Evolutionary conservation across 305 asterid species (phyloP).

Genomic region (Fraxinus paxiana): DNA sequence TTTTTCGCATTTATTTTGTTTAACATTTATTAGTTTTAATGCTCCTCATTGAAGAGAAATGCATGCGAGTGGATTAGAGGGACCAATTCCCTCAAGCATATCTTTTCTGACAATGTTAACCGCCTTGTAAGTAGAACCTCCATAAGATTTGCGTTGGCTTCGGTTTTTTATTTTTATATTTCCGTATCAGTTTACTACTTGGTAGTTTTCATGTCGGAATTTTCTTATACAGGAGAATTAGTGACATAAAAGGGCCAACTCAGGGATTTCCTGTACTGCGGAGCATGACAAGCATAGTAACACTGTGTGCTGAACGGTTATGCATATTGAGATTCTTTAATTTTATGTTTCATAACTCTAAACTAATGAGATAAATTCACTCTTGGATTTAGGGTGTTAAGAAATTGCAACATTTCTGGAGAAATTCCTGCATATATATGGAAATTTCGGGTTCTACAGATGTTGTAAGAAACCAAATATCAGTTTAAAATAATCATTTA

Average conservation of each 20-base stretch:
- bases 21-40: conserved; percentile 21
- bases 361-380: conserved; percentile 22
- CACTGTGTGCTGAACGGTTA: conserved; percentile 48
- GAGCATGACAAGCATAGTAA: conserved; percentile 45
- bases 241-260: conserved; percentile 63
- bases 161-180: background rate
- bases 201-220: conserved; percentile 18
- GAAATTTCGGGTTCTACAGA: conserved; percentile 48
- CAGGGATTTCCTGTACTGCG: conserved; percentile 66
- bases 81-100: conserved; percentile 74
- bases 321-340: conserved; percentile 11
- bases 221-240: conserved; percentile 65
- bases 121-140: conserved; percentile 56
- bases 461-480: conserved; percentile 55
- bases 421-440: conserved; percentile 71
- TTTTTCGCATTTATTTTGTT: conserved; percentile 4
- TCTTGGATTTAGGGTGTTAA: conserved; percentile 58
- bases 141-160: conserved; percentile 5
- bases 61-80: conserved; percentile 77
- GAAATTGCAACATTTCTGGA: conserved; percentile 77
- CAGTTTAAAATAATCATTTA: background rate
- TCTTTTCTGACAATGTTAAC: conserved; percentile 53
- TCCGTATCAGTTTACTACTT: conserved; percentile 3
- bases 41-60: conserved; percentile 57
- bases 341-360: conserved; percentile 12